phyloP scores from a whole-genome alignment of 352 stramenopile genomes.

The Peronospora farinosa region DNA sequence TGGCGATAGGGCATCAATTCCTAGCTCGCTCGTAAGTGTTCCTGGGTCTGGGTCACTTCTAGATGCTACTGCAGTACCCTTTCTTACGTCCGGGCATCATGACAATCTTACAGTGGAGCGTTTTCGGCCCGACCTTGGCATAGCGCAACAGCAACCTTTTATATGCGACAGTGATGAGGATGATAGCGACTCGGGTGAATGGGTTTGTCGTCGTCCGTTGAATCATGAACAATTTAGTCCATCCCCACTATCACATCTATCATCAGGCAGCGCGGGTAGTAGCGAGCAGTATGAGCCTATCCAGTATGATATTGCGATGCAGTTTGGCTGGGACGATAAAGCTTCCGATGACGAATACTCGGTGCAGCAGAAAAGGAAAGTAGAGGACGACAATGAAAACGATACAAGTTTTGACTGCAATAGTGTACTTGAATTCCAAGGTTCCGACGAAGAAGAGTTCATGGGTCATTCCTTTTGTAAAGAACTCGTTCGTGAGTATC shows the following conservation, averaged over 20 bases:
- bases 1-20: slow-evolving; percentile 11
- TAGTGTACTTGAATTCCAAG: slow-evolving; percentile 27
- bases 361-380: slow-evolving; percentile 19
- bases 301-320: slow-evolving; percentile 12
- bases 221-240: slow-evolving; percentile 21
- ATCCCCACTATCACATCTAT: slow-evolving; percentile 19
- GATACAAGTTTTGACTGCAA: slow-evolving; percentile 28
- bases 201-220: slow-evolving; percentile 11
- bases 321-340: slow-evolving; percentile 19
- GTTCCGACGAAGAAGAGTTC: slow-evolving; percentile 18
- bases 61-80: neutral
- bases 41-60: neutral
- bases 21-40: slow-evolving; percentile 9
- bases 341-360: slow-evolving; percentile 6
- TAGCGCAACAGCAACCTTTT: slow-evolving; percentile 13
- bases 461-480: slow-evolving; percentile 18
- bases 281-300: slow-evolving; percentile 20
- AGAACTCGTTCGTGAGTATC: slow-evolving; percentile 9
- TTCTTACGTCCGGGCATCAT: neutral
- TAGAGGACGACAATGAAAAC: slow-evolving; percentile 15
- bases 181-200: slow-evolving; percentile 22
- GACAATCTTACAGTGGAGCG: slow-evolving; percentile 5
- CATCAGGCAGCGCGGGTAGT: slow-evolving; percentile 25
- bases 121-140: slow-evolving; percentile 4
- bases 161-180: slow-evolving; percentile 29